Conservation (phyloP, 2,329 filamentous ascomycete genomes). For the Thermothelomyces thermophilus region DNA sequence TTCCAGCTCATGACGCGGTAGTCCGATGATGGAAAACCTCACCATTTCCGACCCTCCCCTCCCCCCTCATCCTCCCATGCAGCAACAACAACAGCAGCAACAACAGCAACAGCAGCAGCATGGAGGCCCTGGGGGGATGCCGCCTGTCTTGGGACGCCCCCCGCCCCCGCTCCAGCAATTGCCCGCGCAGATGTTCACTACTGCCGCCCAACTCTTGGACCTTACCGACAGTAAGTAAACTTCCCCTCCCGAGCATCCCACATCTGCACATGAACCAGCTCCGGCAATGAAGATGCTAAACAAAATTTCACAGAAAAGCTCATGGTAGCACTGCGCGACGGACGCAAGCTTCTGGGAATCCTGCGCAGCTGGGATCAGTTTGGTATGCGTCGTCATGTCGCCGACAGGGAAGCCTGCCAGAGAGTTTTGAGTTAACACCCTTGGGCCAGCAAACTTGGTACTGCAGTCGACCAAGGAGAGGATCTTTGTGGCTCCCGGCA, state of each 20-base stretch:
- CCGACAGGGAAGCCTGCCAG: background rate
- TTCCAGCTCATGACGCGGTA: conserved; percentile 16
- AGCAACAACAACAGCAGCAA: too few species aligned
- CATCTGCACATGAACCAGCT: too few species aligned
- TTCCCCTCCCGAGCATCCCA: too few species aligned
- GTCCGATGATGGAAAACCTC: conserved; percentile 28
- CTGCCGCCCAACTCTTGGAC: conserved; percentile 89
- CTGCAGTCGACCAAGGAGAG: conserved; percentile 89
- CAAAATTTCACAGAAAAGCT: conserved; percentile 69
- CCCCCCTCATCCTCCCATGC: conserved; percentile 7
- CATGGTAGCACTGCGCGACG: conserved; percentile 83
- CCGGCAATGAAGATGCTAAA: background rate
- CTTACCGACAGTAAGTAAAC: conserved; percentile 95
- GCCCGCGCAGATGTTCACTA: conserved; percentile 96
- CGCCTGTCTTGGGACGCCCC: conserved; percentile 23
- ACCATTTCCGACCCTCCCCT: conserved; percentile 28
- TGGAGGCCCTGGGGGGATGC: conserved; percentile 19
- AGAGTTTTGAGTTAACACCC: conserved; percentile 23
- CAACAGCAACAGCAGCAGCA: too few species aligned
- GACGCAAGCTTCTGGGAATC: conserved; percentile 87
- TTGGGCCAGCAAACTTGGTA: conserved; percentile 75
- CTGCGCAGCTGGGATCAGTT: conserved; percentile 97
- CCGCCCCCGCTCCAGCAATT: conserved; percentile 53
- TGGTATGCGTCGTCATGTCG: conserved; percentile 49
- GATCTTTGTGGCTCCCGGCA: conserved; percentile 59